phyloP scores from a whole-genome alignment of 495 filamentous ascomycete species.

The Hyaloscypha finlandica region DNA sequence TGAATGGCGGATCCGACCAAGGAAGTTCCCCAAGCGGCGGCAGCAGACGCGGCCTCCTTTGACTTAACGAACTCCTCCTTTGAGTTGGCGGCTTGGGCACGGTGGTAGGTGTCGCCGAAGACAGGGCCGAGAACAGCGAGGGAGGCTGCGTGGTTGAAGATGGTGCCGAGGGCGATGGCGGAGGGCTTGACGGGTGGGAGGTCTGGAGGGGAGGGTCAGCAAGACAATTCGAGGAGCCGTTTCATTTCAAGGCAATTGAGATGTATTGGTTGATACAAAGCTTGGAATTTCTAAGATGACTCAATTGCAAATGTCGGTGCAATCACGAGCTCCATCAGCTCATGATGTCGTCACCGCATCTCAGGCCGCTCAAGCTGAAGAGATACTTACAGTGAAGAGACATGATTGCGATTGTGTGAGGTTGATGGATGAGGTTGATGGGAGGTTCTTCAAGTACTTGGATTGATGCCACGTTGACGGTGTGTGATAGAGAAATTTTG shows the following conservation, averaged over 20 bases:
- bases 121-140: conserved; percentile 82
- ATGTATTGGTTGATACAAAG: neutral
- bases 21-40: conserved; percentile 86
- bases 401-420: conserved; percentile 44
- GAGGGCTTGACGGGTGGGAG: conserved; percentile 97
- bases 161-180: conserved; percentile 91
- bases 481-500: neutral
- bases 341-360: conserved; percentile 22
- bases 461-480: conserved; percentile 25
- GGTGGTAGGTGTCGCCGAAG: conserved; percentile 95
- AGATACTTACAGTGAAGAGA: conserved; percentile 57
- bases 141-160: conserved; percentile 87
- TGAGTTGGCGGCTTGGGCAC: conserved; percentile 84
- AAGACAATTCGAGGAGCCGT: too few relatives aligned
- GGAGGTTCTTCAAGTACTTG: conserved; percentile 31
- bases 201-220: conserved; percentile 50
- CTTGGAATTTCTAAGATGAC: neutral
- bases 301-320: conserved; percentile 1
- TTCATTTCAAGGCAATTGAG: neutral
- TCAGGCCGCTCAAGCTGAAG: neutral
- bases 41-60: conserved; percentile 86
- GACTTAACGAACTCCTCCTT: conserved; percentile 97
- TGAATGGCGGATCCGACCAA: conserved; percentile 86
- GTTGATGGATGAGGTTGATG: conserved; percentile 24
- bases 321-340: conserved; percentile 6